Percentiles rank a stretch among this genome's conserved stretches.
phyloP scores from a whole-genome alignment of 768 basidiomycete species.

The Pluteus cervinus region DNA sequence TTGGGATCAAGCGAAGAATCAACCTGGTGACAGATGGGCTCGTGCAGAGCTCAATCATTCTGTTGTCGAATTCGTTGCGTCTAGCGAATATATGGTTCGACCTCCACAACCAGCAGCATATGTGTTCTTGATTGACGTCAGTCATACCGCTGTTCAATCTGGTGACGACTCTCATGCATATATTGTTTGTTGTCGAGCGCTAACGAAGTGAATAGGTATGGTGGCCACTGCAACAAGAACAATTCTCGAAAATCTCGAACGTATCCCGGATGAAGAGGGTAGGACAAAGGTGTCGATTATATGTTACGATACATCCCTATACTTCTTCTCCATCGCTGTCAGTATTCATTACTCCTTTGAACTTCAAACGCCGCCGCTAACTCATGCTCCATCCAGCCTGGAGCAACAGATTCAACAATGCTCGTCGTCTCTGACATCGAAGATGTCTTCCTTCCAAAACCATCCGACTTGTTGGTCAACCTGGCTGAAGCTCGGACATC shows the following conservation, averaged over 20 bases:
- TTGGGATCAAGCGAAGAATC: slow-evolving; percentile 92
- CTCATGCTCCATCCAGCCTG: slow-evolving; percentile 43
- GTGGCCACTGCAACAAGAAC: slow-evolving; percentile 97
- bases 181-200: neutral
- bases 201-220: slow-evolving; percentile 58
- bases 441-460: slow-evolving; percentile 96
- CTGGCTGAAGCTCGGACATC: slow-evolving; percentile 76
- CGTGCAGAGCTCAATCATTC: slow-evolving; percentile 90
- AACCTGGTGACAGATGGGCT: slow-evolving; percentile 92
- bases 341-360: slow-evolving; percentile 22
- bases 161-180: slow-evolving; percentile 37
- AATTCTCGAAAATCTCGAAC: slow-evolving; percentile 90
- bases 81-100: slow-evolving; percentile 99
- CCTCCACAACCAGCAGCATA: slow-evolving; percentile 97
- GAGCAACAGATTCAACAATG: slow-evolving; percentile 80
- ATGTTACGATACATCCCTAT: slow-evolving; percentile 86
- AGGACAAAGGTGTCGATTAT: slow-evolving; percentile 91
- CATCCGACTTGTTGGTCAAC: slow-evolving; percentile 94
- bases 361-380: neutral
- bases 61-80: slow-evolving; percentile 95
- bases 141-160: slow-evolving; percentile 85
- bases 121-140: slow-evolving; percentile 95
- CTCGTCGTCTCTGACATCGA: slow-evolving; percentile 96
- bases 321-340: slow-evolving; percentile 94
- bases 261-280: slow-evolving; percentile 91